phyloP scores from a whole-genome alignment of 306 rosid genomes.

The Geum urbanum region DNA sequence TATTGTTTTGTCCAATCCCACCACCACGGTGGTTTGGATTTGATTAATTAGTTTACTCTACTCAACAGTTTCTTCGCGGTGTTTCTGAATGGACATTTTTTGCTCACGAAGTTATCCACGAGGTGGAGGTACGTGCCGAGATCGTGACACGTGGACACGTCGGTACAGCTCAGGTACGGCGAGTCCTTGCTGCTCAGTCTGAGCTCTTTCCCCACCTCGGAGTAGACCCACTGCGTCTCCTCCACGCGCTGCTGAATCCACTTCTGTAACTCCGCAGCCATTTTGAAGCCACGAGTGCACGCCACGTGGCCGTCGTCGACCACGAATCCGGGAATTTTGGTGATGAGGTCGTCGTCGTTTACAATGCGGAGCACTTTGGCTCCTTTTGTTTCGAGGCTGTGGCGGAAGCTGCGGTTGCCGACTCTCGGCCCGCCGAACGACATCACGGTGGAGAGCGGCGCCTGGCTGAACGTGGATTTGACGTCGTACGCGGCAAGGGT shows the following conservation, averaged over 20 bases:
- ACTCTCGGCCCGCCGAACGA: conserved; percentile 83
- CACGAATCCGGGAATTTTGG: conserved; percentile 60
- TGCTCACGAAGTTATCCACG: conserved; percentile 55
- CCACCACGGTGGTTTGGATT: not conserved
- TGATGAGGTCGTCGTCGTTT: conserved; percentile 58
- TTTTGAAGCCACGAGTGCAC: not conserved
- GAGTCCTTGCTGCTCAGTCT: conserved; percentile 58
- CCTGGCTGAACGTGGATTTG: conserved; percentile 17
- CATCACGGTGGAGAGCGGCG: conserved; percentile 56
- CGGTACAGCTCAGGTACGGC: conserved; percentile 38
- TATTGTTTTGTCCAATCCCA: not conserved
- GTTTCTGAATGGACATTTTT: conserved; percentile 54
- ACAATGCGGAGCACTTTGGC: conserved; percentile 58
- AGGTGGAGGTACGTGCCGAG: conserved; percentile 68
- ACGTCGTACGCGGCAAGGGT: conserved; percentile 60
- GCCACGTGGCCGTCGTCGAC: conserved; percentile 27
- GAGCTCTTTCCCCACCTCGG: conserved; percentile 76
- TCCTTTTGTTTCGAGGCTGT: conserved; percentile 40
- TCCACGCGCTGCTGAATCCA: conserved; percentile 54
- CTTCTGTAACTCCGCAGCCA: conserved; percentile 21
- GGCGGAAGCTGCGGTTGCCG: conserved; percentile 54
- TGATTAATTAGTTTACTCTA: not conserved
- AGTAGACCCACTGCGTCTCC: conserved; percentile 53
- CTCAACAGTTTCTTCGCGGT: conserved; percentile 40
- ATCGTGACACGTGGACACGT: conserved; percentile 63